A percentile compares a stretch with the other conserved stretches of the same genome.
Evolutionary conservation across 306 rosid species (phyloP).

Genomic region (Ochetophila trinervis): DNA sequence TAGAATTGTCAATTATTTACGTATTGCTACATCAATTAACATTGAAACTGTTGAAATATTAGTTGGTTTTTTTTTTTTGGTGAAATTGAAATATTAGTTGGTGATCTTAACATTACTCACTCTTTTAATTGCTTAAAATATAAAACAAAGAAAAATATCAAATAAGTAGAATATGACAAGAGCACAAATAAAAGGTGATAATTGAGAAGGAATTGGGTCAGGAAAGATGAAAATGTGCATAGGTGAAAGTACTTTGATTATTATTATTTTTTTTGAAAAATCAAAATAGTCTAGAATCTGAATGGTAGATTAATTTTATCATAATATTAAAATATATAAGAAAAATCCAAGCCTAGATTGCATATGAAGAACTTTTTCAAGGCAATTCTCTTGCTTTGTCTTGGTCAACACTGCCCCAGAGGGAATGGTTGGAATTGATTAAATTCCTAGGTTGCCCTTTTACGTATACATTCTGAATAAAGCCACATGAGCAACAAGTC

Average conservation of each 20-base stretch:
- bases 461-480: slow-evolving; percentile 26
- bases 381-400: slow-evolving; percentile 17
- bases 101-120: too few species aligned
- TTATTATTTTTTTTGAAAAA: too few species aligned
- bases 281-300: not conserved
- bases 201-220: not conserved
- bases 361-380: slow-evolving; percentile 19
- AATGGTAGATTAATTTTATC: not conserved
- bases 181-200: not conserved
- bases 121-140: too few species aligned
- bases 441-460: slow-evolving; percentile 54
- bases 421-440: slow-evolving; percentile 28
- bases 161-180: not conserved
- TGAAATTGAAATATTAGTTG: too few species aligned
- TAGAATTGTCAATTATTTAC: too few species aligned
- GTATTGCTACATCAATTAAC: too few species aligned
- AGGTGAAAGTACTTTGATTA: not conserved
- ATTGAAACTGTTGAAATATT: too few species aligned
- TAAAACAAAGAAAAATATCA: too few species aligned
- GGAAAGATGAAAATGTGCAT: not conserved
- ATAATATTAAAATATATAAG: not conserved
- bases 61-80: too few species aligned
- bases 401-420: slow-evolving; percentile 36
- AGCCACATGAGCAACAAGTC: slow-evolving; percentile 32
- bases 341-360: slow-evolving; percentile 16